These are phyloP conservation scores for Canna indica DNA, from an alignment of 176 grass and related monocot genomes.

Conservation along the genomic window DNA sequence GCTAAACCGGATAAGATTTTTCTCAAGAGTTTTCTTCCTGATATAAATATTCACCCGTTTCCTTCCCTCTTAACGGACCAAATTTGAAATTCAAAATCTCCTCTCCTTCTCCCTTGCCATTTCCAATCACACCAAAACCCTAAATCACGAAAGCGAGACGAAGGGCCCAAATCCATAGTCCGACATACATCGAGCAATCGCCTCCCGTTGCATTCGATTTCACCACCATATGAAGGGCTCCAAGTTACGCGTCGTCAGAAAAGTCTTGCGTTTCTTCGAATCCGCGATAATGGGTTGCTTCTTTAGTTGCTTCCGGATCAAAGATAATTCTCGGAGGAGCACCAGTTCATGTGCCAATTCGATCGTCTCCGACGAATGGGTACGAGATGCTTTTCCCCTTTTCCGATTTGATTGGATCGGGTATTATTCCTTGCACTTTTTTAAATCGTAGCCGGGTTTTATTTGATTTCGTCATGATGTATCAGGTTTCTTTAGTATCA, in stretches of 20 bases:
- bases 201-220: too few relatives aligned
- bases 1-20: too few relatives aligned
- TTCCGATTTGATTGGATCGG: background rate
- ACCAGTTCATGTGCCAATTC: background rate
- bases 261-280: conserved; percentile 14
- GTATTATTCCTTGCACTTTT: background rate
- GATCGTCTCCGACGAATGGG: background rate
- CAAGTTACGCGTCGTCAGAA: conserved; percentile 2
- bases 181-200: too few relatives aligned
- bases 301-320: conserved; percentile 20
- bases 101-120: background rate
- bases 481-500: conserved; percentile 5
- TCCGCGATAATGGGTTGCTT: conserved; percentile 15
- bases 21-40: too few relatives aligned
- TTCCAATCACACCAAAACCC: background rate
- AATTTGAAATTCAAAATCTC: conserved; percentile 17
- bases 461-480: background rate
- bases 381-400: background rate
- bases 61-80: background rate
- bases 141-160: background rate
- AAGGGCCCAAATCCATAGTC: background rate
- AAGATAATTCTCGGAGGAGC: conserved; percentile 12
- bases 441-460: background rate
- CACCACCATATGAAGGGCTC: conserved; percentile 6
- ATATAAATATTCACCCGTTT: too few relatives aligned